Base-by-base conservation (phyloP, 2,329 filamentous ascomycete genomes). In the Aspergillus melleus region DNA sequence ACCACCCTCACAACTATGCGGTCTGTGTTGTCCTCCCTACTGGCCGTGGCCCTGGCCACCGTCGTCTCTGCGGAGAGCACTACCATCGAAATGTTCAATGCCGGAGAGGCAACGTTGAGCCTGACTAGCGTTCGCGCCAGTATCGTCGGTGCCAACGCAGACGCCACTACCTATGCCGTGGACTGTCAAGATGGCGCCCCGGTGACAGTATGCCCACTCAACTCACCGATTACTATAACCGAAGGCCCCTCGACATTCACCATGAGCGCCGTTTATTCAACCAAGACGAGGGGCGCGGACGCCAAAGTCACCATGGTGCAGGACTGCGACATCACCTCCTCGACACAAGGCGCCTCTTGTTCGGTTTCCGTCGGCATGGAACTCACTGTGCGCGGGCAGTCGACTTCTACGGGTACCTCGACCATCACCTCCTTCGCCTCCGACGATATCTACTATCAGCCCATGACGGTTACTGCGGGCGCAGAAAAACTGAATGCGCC, bases 211-310 rank as follows among this genome's bases (percentile, higher is more conserved):
- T 68, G 65, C 55, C 53, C 29, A 3, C 52, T 61, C 8, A 39
- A 54, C 4, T 57, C 55, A 14, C 65, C 64, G 2, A 12, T 64
- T 11, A 68, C 66, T 52, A 24, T 65, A 3, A 66, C 64, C 24
- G 54, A 64, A 42, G 65, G 66, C 4, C 65, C 64, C 9, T 68
- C 66, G 12, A 68, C 65, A 52, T 65, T 55, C 36, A 54, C 54
- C 24, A 26, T 62, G 22, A 58, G 52, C 20, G 61, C 62, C n/a
- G 52, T 60, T 24, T 60, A 58, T 36, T 20, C 63, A 4, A 56
- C 59, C 24, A 49, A 49, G 24, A 54, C 47, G 3, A 1, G 22
- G 19, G 62, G 60, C 6, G 47, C 57, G 5, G 36, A 57, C 3
- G 61, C 46, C 10, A 61, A 42, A 2, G 9, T 60, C 16, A 63